These are phyloP conservation scores for Penicillium lividum DNA, from an alignment of 495 filamentous ascomycete genomes.

Conservation along the genomic window DNA sequence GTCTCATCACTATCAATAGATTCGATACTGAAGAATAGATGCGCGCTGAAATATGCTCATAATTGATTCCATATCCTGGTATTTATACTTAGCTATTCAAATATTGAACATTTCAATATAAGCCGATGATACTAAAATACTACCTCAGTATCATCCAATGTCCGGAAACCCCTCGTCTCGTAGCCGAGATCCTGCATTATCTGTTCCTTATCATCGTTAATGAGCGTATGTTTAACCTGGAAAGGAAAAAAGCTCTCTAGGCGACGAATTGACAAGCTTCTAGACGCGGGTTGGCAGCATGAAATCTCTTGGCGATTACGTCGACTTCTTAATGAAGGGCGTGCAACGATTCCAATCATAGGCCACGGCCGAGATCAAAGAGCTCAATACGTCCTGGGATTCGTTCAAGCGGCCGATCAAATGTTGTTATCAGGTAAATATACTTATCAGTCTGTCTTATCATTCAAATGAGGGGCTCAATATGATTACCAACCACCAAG, in stretches of 20 bases:
- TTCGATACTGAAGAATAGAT: background rate
- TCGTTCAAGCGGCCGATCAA: conserved; percentile 8
- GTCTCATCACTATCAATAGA: conserved; percentile 8
- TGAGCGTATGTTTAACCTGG: background rate
- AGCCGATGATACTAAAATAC: background rate
- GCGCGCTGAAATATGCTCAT: background rate
- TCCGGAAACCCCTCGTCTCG: background rate
- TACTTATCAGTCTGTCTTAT: background rate
- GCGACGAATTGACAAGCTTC: background rate
- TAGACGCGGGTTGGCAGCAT: background rate
- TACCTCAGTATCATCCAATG: background rate
- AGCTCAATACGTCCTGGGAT: background rate
- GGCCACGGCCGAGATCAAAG: conserved; percentile 1
- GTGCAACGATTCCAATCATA: background rate
- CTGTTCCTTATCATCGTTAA: background rate
- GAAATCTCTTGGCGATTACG: background rate
- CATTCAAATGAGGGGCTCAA: background rate
- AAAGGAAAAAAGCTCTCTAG: background rate
- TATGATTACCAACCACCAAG: background rate
- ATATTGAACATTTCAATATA: background rate
- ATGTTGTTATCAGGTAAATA: conserved; percentile 5
- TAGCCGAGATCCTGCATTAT: background rate
- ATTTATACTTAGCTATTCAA: background rate
- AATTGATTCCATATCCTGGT: background rate
- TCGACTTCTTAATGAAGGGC: background rate